Percentiles rank a stretch among this genome's conserved stretches.
phyloP scores from a whole-genome alignment of 768 basidiomycete genomes.

The Suillus plorans region DNA sequence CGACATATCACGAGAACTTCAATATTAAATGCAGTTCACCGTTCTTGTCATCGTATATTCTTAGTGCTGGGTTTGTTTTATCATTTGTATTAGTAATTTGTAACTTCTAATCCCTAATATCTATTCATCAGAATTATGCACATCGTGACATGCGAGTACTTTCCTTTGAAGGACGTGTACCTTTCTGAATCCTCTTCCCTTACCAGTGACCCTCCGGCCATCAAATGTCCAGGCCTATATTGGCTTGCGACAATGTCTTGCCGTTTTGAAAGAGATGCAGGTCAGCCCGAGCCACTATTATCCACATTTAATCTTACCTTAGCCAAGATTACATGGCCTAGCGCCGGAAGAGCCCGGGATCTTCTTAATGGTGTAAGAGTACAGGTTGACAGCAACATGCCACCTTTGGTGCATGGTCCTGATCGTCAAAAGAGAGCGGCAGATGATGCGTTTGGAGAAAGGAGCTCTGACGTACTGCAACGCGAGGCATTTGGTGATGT shows the following conservation, averaged over 20 bases:
- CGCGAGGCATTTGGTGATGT: conserved; percentile 37
- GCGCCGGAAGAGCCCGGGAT: conserved; percentile 63
- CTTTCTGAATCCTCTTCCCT: conserved; percentile 14
- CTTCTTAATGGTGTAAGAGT: conserved; percentile 67
- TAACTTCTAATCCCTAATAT: conserved; percentile 4
- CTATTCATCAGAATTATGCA: conserved; percentile 66
- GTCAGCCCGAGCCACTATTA: conserved; percentile 35
- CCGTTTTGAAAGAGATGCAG: conserved; percentile 66
- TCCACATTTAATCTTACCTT: conserved; percentile 13
- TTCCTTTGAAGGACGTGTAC: conserved; percentile 2
- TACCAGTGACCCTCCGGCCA: conserved; percentile 67
- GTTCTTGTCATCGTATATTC: conserved; percentile 66
- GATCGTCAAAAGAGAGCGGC: conserved; percentile 58
- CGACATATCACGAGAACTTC: conserved; percentile 59
- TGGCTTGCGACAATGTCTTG: conserved; percentile 63
- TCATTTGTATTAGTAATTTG: background rate
- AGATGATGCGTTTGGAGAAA: conserved; percentile 65
- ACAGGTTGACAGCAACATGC: conserved; percentile 41
- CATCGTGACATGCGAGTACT: conserved; percentile 60
- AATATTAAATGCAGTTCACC: conserved; percentile 60
- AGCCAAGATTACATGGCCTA: conserved; percentile 65
- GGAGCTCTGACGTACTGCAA: conserved; percentile 43
- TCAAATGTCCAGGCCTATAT: conserved; percentile 67
- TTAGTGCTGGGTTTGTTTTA: conserved; percentile 64
- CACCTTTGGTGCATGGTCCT: conserved; percentile 35